These are phyloP conservation scores for Conticribra guillardii DNA, from an alignment of 108 stramenopile species.

Conservation along the genomic window DNA sequence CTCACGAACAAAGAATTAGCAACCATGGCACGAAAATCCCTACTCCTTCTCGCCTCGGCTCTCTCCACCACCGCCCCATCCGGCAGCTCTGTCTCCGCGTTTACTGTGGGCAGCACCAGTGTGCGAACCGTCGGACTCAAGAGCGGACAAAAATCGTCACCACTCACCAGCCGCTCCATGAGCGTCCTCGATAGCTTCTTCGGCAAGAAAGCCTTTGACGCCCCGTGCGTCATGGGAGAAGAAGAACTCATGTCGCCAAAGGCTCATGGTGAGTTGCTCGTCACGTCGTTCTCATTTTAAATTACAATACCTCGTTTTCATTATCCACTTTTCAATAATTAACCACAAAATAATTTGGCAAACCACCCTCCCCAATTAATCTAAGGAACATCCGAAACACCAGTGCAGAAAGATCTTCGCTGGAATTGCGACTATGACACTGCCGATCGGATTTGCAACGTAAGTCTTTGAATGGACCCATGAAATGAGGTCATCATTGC, in stretches of 20 bases:
- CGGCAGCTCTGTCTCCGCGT: constrained; percentile 15
- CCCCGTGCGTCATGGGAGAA: constrained; percentile 86
- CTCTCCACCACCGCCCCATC: constrained; percentile 2
- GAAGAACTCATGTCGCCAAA: constrained; percentile 88
- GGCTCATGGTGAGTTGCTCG: constrained; percentile 48
- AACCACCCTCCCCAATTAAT: too few relatives aligned
- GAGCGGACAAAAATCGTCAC: too few relatives aligned
- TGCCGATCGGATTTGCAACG: constrained; percentile 88
- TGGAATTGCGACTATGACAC: constrained; percentile 76
- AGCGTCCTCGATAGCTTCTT: constrained; percentile 28
- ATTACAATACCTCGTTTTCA: too few relatives aligned
- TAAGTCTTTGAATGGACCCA: too few relatives aligned
- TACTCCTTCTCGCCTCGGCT: constrained; percentile 29
- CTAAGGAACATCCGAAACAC: constrained; percentile 55
- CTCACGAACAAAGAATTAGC: too few relatives aligned
- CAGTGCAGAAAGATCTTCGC: constrained; percentile 82
- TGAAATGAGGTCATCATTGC: too few relatives aligned
- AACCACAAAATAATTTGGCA: too few relatives aligned
- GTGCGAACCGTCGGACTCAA: constrained; percentile 1
- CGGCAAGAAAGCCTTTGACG: constrained; percentile 51
- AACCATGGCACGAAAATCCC: constrained; percentile 24
- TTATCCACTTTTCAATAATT: too few relatives aligned
- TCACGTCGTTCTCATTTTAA: neutral
- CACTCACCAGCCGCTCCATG: constrained; percentile 3
- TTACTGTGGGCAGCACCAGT: neutral